Evolutionary conservation across 2,329 filamentous ascomycete species (phyloP).

Genomic region (Fusarium odoratissimum): DNA sequence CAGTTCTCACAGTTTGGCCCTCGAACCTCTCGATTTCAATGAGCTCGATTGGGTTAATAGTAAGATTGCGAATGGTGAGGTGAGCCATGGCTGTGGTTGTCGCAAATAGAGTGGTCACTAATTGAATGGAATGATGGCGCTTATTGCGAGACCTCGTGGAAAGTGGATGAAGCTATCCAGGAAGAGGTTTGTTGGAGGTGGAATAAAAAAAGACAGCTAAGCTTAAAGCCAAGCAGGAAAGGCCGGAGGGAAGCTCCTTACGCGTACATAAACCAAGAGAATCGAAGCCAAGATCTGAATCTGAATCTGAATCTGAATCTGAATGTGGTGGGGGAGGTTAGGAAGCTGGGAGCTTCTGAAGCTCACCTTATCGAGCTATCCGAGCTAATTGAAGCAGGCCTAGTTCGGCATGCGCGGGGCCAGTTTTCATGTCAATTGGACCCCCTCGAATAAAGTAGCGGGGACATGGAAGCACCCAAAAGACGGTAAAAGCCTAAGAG

Average conservation of each 20-base stretch:
- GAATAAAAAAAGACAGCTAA: background rate
- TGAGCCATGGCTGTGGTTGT: constrained; percentile 55
- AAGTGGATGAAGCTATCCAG: background rate
- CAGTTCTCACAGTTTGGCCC: constrained; percentile 55
- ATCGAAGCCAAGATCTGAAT: constrained; percentile 1
- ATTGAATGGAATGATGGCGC: constrained; percentile 3
- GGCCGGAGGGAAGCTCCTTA: background rate
- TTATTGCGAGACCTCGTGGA: background rate
- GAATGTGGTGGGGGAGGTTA: background rate
- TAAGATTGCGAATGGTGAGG: constrained; percentile 86
- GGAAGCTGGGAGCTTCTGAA: background rate
- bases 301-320: background rate
- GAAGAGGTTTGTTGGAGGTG: background rate
- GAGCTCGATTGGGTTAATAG: constrained; percentile 77
- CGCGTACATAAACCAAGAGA: background rate
- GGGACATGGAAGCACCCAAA: background rate
- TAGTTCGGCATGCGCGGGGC: background rate
- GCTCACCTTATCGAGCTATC: background rate
- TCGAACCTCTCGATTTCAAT: constrained; percentile 80
- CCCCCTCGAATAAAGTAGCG: background rate
- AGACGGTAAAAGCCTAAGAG: background rate
- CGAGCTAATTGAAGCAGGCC: background rate
- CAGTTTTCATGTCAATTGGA: constrained; percentile 1
- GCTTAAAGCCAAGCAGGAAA: background rate
- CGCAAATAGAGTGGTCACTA: background rate